Percentiles rank a stretch among this genome's conserved stretches.
Evolutionary conservation across 352 stramenopile genomes (phyloP).

Genomic region (Pythium apleroticum): DNA sequence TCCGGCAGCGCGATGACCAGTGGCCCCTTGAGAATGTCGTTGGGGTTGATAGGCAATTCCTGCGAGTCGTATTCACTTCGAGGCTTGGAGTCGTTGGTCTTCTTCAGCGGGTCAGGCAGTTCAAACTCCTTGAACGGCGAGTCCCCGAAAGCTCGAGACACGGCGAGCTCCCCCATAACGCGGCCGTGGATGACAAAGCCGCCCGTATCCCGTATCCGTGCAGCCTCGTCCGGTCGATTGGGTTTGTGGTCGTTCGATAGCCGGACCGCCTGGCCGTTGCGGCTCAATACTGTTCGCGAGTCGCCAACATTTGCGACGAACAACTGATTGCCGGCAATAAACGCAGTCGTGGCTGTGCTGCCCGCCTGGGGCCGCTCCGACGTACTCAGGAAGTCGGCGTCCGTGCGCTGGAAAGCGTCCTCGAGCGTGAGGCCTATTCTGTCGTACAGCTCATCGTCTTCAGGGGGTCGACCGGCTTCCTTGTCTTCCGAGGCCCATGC

Average conservation of each 20-base stretch:
- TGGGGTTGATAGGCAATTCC: constrained; percentile 77
- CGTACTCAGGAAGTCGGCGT: constrained; percentile 67
- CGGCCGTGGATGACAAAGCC: constrained; percentile 88
- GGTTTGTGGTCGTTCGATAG: constrained; percentile 98
- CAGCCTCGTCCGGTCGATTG: constrained; percentile 90
- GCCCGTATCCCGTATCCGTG: constrained; percentile 93
- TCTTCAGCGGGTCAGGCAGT: constrained; percentile 37
- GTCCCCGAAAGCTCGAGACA: constrained; percentile 87
- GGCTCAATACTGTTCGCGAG: constrained; percentile 93
- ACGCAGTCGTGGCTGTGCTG: constrained; percentile 93
- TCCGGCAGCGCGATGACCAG: constrained; percentile 81
- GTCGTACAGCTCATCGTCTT: constrained; percentile 8
- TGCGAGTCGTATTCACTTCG: constrained; percentile 76
- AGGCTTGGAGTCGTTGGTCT: constrained; percentile 37
- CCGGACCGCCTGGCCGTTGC: constrained; percentile 82
- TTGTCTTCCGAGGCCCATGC: constrained; percentile 39
- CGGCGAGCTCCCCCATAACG: constrained; percentile 92
- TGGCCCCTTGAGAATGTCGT: constrained; percentile 83
- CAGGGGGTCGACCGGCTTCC: constrained; percentile 32
- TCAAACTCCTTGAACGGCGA: constrained; percentile 96
- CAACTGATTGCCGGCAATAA: constrained; percentile 91
- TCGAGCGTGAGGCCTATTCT: constrained; percentile 49
- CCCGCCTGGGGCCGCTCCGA: constrained; percentile 79
- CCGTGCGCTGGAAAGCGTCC: constrained; percentile 63
- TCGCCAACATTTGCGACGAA: constrained; percentile 97